phyloP scores from a whole-genome alignment of 306 rosid genomes.

The Castanea mollissima region DNA sequence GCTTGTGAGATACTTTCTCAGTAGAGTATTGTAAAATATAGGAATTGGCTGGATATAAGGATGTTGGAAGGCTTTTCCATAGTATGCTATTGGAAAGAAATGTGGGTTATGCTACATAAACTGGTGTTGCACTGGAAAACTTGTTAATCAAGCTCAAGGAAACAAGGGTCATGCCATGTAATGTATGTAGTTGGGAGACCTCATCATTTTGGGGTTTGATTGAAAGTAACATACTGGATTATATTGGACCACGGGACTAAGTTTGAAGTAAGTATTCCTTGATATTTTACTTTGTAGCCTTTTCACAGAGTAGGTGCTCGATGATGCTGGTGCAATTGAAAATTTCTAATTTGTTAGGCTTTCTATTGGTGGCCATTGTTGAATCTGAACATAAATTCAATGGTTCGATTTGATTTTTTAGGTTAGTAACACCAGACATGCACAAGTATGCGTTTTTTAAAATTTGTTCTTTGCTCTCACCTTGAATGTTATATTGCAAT shows the following conservation, averaged over 20 bases:
- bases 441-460: background rate
- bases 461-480: background rate
- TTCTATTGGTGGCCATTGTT: too few relatives aligned
- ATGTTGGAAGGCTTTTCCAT: background rate
- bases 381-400: too few relatives aligned
- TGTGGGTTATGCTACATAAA: background rate
- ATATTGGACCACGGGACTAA: background rate
- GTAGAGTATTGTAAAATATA: background rate
- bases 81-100: background rate
- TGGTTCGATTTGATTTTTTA: background rate
- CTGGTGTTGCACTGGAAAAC: background rate
- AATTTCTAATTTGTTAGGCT: background rate
- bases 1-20: background rate
- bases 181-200: background rate
- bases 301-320: background rate
- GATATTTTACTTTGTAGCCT: background rate
- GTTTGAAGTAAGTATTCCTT: background rate
- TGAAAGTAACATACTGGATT: background rate
- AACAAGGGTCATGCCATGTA: background rate
- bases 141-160: background rate
- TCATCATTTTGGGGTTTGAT: background rate
- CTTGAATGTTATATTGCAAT: background rate
- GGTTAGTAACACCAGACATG: background rate
- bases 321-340: background rate
- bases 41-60: background rate